phyloP scores from a whole-genome alignment of 805 yeast species.

The Martiniozyma abietophila region DNA sequence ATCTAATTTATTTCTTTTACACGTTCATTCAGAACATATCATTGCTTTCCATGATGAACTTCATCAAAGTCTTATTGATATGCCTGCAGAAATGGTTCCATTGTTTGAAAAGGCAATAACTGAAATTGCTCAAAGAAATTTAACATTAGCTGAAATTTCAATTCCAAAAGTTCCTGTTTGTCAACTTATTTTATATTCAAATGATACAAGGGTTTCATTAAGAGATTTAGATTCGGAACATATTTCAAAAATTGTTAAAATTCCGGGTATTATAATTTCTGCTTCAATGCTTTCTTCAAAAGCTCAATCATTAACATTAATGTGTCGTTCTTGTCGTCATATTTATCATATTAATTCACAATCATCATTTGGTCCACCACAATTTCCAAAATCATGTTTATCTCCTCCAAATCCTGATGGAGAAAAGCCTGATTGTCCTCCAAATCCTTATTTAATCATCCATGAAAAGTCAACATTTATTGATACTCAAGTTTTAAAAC shows the following conservation, averaged over 20 bases:
- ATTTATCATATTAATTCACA: conserved; percentile 53
- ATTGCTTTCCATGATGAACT: conserved; percentile 84
- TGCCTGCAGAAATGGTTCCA: conserved; percentile 83
- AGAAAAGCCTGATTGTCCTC: conserved; percentile 60
- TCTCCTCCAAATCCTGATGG: conserved; percentile 44
- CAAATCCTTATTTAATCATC: conserved; percentile 85
- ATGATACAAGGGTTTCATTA: conserved; percentile 61
- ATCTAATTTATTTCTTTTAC: conserved; percentile 60
- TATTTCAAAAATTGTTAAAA: conserved; percentile 80
- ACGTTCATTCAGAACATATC: conserved; percentile 75
- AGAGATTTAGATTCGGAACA: conserved; percentile 80
- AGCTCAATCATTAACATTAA: conserved; percentile 72
- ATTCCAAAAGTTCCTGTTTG: conserved; percentile 74
- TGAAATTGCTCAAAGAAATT: conserved; percentile 73
- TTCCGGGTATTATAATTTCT: conserved; percentile 88
- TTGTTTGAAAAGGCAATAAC: conserved; percentile 76
- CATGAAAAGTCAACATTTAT: conserved; percentile 92
- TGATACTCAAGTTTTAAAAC: conserved; percentile 87
- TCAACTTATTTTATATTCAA: conserved; percentile 69
- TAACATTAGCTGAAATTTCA: conserved; percentile 38
- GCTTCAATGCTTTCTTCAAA: conserved; percentile 83
- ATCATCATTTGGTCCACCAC: conserved; percentile 63
- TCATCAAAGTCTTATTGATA: conserved; percentile 74
- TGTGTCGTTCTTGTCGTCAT: conserved; percentile 85
- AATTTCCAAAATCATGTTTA: conserved; percentile 59